Percentiles rank a stretch among this genome's conserved stretches.
Evolutionary conservation across 2,329 filamentous ascomycete genomes (phyloP).

Genomic region (Alternaria atra): DNA sequence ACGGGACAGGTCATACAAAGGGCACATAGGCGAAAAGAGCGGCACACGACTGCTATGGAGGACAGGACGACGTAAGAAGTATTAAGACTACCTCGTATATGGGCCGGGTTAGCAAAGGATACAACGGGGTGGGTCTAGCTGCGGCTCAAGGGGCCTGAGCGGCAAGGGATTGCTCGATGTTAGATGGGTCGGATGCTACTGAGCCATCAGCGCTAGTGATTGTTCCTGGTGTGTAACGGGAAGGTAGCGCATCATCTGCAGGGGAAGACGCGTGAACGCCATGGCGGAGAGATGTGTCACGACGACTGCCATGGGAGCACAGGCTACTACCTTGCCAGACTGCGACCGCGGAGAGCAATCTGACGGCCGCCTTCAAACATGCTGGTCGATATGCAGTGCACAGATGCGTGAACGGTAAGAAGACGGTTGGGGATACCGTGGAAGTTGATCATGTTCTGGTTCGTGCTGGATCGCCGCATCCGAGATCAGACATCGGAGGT

Average conservation of each 20-base stretch:
- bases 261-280: constrained; percentile 39
- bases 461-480: constrained; percentile 26
- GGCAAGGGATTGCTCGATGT: constrained; percentile 44
- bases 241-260: constrained; percentile 34
- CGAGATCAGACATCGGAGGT: constrained; percentile 31
- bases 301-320: constrained; percentile 40
- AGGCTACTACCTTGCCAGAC: constrained; percentile 47
- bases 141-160: constrained; percentile 24
- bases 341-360: constrained; percentile 23
- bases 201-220: constrained; percentile 35
- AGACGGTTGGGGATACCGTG: constrained; percentile 5
- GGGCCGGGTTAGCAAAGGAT: constrained; percentile 27
- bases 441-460: constrained; percentile 18
- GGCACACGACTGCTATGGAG: constrained; percentile 31
- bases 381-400: constrained; percentile 14
- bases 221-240: constrained; percentile 41
- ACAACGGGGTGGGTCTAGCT: constrained; percentile 40
- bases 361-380: constrained; percentile 23
- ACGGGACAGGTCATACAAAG: constrained; percentile 34
- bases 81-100: constrained; percentile 31
- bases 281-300: constrained; percentile 40
- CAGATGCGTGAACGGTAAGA: constrained; percentile 13
- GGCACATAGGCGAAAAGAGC: constrained; percentile 42
- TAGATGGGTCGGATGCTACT: constrained; percentile 36
- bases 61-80: constrained; percentile 30